These are phyloP conservation scores for Diaporthe ampelina DNA, from an alignment of 2,329 filamentous ascomycete genomes.

Conservation along the genomic window DNA sequence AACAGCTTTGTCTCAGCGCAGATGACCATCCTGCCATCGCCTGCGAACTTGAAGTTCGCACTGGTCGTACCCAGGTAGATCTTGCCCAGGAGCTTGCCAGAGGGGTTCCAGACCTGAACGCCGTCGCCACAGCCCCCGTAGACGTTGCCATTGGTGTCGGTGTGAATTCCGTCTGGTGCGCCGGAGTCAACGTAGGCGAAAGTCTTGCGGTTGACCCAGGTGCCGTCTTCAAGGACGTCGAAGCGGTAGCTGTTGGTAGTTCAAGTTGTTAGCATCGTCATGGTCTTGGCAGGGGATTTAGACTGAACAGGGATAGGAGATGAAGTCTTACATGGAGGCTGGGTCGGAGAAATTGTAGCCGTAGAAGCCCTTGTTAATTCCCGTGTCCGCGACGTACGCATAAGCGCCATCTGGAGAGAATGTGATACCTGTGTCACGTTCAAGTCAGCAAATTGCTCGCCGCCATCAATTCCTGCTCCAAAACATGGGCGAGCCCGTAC, in stretches of 20 bases:
- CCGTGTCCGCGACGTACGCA: slow-evolving; percentile 69
- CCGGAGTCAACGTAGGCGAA: slow-evolving; percentile 69
- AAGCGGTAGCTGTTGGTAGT: slow-evolving; percentile 55
- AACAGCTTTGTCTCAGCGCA: slow-evolving; percentile 57
- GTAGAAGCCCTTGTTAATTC: slow-evolving; percentile 59
- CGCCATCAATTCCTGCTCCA: too few relatives aligned
- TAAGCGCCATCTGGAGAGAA: slow-evolving; percentile 65
- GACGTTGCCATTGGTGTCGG: slow-evolving; percentile 68
- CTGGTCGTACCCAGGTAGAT: slow-evolving; percentile 63
- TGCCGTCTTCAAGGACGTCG: slow-evolving; percentile 57
- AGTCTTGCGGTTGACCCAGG: slow-evolving; percentile 59
- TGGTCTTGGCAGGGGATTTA: too few relatives aligned
- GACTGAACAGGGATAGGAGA: too few relatives aligned
- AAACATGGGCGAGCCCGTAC: slow-evolving; percentile 44
- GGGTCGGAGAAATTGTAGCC: slow-evolving; percentile 58
- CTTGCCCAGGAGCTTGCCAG: slow-evolving; percentile 67
- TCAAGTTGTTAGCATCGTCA: neutral
- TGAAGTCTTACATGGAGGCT: slow-evolving; percentile 60
- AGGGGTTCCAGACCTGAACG: slow-evolving; percentile 63
- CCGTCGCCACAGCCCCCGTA: slow-evolving; percentile 67
- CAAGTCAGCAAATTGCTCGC: neutral
- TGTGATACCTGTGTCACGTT: slow-evolving; percentile 55
- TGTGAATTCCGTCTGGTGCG: slow-evolving; percentile 71
- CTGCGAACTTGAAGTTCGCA: slow-evolving; percentile 65
- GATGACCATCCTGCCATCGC: slow-evolving; percentile 57